Percentiles rank a stretch among this genome's conserved stretches.
Conservation (phyloP, 1,139 yeast genomes). For the Zhuliangozyma parablackwelliae region DNA sequence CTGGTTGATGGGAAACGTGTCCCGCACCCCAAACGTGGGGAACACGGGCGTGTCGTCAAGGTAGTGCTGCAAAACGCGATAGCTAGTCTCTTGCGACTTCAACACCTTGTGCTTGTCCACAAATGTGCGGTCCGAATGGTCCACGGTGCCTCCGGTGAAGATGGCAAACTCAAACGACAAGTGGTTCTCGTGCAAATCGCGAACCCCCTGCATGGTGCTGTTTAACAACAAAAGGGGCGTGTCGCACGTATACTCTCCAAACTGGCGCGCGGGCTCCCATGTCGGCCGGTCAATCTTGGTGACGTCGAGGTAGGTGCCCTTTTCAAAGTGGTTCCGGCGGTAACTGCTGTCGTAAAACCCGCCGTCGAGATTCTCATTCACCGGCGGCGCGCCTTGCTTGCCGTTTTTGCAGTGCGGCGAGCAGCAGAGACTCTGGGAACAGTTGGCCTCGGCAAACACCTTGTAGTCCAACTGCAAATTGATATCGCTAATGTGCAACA, state of each 20-base stretch:
- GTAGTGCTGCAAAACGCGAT: slow-evolving; percentile 19
- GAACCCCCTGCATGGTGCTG: slow-evolving; percentile 22
- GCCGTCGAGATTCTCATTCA: slow-evolving; percentile 8
- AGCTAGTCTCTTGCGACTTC: slow-evolving; percentile 13
- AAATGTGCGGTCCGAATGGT: slow-evolving; percentile 18
- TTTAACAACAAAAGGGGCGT: slow-evolving; percentile 25
- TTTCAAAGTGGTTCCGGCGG: slow-evolving; percentile 18
- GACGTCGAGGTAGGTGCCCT: slow-evolving; percentile 20
- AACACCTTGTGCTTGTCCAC: slow-evolving; percentile 14
- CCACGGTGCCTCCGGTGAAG: slow-evolving; percentile 28
- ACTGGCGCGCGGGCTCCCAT: slow-evolving; percentile 27
- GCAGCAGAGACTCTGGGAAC: slow-evolving; percentile 26
- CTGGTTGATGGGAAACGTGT: slow-evolving; percentile 25
- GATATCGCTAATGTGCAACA: slow-evolving; percentile 26
- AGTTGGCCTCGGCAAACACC: slow-evolving; percentile 25
- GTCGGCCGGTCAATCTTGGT: slow-evolving; percentile 11
- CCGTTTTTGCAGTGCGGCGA: slow-evolving; percentile 17
- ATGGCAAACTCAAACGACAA: slow-evolving; percentile 25
- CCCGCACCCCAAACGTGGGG: slow-evolving; percentile 25
- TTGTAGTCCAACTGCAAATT: slow-evolving; percentile 22
- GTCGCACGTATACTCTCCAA: slow-evolving; percentile 29
- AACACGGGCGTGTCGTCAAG: slow-evolving; percentile 19
- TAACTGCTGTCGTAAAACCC: slow-evolving; percentile 23
- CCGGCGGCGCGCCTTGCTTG: slow-evolving; percentile 7
- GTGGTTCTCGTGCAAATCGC: slow-evolving; percentile 20